Evolutionary conservation across 2,329 filamentous ascomycete species (phyloP).

Genomic region (Fusarium sp.): DNA sequence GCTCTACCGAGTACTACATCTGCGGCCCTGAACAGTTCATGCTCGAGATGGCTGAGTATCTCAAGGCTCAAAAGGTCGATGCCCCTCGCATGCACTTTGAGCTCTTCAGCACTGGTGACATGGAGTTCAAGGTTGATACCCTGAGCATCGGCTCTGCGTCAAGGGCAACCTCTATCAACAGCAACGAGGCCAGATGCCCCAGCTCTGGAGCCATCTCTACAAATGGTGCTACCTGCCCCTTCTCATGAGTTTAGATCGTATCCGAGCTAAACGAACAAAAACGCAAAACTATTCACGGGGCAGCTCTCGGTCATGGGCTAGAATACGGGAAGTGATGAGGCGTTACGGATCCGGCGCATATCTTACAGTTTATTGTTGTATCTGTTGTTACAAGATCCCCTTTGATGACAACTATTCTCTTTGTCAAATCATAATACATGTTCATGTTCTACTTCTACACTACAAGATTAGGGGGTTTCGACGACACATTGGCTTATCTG

Average conservation of each 20-base stretch:
- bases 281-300: background rate
- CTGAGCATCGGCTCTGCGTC: slow-evolving; percentile 45
- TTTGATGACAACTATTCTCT: slow-evolving; percentile 8
- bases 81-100: slow-evolving; percentile 57
- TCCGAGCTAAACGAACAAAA: background rate
- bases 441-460: background rate
- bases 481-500: slow-evolving; percentile 21
- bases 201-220: slow-evolving; percentile 32
- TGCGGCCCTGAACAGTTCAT: slow-evolving; percentile 68
- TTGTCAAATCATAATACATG: slow-evolving; percentile 5
- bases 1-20: slow-evolving; percentile 64
- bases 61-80: slow-evolving; percentile 56
- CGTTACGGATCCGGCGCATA: slow-evolving; percentile 28
- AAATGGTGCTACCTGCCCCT: slow-evolving; percentile 28
- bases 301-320: slow-evolving; percentile 9
- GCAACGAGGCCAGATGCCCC: slow-evolving; percentile 30
- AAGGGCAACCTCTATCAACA: slow-evolving; percentile 24
- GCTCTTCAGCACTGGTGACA: slow-evolving; percentile 60
- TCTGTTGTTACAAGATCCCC: slow-evolving; percentile 9
- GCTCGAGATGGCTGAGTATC: slow-evolving; percentile 60
- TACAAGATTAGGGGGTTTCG: background rate
- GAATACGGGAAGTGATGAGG: slow-evolving; percentile 26
- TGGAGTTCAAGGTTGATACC: slow-evolving; percentile 52
- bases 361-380: background rate
- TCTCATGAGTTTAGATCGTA: slow-evolving; percentile 16